Conservation (phyloP, 2,329 filamentous ascomycete genomes). For the Fusarium sp. region DNA sequence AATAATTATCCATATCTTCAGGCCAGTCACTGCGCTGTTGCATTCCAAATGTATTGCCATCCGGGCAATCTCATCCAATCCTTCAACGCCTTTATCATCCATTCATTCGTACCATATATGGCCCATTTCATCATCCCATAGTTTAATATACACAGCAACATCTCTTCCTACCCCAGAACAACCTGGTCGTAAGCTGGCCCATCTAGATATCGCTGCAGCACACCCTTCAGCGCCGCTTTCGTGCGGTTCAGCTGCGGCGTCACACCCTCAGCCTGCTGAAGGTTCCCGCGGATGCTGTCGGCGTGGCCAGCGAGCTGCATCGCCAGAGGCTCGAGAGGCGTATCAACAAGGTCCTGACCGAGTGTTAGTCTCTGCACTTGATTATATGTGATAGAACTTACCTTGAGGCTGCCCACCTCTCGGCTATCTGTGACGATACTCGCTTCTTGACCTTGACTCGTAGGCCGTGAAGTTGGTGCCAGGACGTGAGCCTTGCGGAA, state of each 20-base stretch:
- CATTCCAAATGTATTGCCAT: neutral
- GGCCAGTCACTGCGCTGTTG: neutral
- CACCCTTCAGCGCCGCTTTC: constrained; percentile 61
- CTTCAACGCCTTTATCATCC: constrained; percentile 22
- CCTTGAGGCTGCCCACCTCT: constrained; percentile 39
- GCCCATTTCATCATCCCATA: constrained; percentile 18
- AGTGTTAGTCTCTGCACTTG: neutral
- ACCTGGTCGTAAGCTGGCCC: constrained; percentile 60
- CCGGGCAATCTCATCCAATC: constrained; percentile 4
- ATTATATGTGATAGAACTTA: constrained; percentile 2
- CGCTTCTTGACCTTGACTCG: constrained; percentile 17
- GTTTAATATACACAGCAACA: neutral
- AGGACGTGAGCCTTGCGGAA: constrained; percentile 62
- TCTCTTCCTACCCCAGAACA: constrained; percentile 52
- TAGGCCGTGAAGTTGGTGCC: constrained; percentile 52
- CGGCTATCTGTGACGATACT: constrained; percentile 18
- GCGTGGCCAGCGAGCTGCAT: constrained; percentile 65
- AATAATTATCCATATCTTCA: no score
- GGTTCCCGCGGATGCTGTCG: constrained; percentile 65
- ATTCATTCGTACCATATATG: constrained; percentile 3
- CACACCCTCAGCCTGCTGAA: constrained; percentile 65
- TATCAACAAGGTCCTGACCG: constrained; percentile 53
- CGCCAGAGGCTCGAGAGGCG: constrained; percentile 58
- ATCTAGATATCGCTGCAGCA: constrained; percentile 59
- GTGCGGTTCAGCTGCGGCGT: constrained; percentile 60